A percentile compares a stretch with the other conserved stretches of the same genome.
phyloP scores from a whole-genome alignment of 83 land plant species.

The Picea abies region DNA sequence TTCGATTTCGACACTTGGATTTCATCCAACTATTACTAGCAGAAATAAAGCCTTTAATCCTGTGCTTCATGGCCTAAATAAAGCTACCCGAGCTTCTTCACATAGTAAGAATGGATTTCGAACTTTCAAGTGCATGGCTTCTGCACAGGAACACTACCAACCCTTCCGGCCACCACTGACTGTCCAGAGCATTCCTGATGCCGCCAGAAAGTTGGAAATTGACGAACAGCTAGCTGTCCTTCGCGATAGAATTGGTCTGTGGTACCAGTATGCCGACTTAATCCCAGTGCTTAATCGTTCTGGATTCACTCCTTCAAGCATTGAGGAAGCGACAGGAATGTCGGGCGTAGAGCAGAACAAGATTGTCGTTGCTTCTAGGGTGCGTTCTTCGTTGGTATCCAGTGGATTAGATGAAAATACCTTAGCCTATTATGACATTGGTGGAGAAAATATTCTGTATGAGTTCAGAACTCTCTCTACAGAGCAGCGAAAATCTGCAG shows the following conservation, averaged over 20 bases:
- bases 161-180: constrained; percentile 90
- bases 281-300: constrained; percentile 54
- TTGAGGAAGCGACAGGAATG: constrained; percentile 91
- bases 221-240: constrained; percentile 67
- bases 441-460: constrained; percentile 81
- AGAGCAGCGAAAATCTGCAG: constrained; percentile 70
- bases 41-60: constrained; percentile 2
- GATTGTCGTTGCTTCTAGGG: constrained; percentile 79
- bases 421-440: constrained; percentile 63
- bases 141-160: constrained; percentile 63
- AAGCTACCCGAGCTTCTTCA: neutral
- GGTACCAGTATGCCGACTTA: constrained; percentile 86
- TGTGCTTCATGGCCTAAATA: constrained; percentile 7
- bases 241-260: constrained; percentile 78
- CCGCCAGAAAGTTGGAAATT: constrained; percentile 40
- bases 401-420: constrained; percentile 40
- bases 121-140: neutral
- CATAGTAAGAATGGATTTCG: neutral
- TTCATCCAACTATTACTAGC: constrained; percentile 1
- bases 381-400: constrained; percentile 64
- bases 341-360: constrained; percentile 90
- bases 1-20: neutral
- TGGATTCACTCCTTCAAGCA: constrained; percentile 75
- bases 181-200: constrained; percentile 29
- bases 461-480: constrained; percentile 78